Percentiles rank a stretch among this genome's conserved stretches.
phyloP scores from a whole-genome alignment of 257 asterid genomes.

The Thymus quinquecostatus region DNA sequence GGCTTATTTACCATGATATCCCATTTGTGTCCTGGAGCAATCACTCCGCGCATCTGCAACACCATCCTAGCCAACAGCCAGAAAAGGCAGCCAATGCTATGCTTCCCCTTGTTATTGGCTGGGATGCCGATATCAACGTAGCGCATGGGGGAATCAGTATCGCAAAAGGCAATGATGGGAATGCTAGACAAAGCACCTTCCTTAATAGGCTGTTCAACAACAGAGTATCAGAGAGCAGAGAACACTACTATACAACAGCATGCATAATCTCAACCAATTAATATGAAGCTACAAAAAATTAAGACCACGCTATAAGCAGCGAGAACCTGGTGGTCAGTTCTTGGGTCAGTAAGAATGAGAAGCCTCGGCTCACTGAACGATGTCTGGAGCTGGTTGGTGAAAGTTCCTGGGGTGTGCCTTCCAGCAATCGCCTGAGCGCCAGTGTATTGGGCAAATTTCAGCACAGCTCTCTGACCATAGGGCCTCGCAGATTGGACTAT shows the following conservation, averaged over 20 bases:
- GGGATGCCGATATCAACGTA: constrained; percentile 59
- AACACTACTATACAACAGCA: background rate
- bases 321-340: constrained; percentile 48
- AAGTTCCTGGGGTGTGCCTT: constrained; percentile 54
- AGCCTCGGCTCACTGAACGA: constrained; percentile 53
- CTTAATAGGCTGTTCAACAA: constrained; percentile 45
- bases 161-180: constrained; percentile 57
- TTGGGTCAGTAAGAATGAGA: constrained; percentile 47
- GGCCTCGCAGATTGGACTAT: constrained; percentile 57
- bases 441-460: constrained; percentile 54
- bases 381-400: constrained; percentile 51
- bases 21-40: constrained; percentile 54
- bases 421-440: constrained; percentile 50
- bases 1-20: constrained; percentile 47
- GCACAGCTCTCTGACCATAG: constrained; percentile 54
- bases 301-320: background rate
- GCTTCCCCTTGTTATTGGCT: constrained; percentile 60
- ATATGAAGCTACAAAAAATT: background rate
- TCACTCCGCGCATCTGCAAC: constrained; percentile 52
- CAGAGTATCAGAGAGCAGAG: background rate
- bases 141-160: constrained; percentile 58
- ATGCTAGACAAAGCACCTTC: constrained; percentile 54
- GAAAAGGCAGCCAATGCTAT: constrained; percentile 57
- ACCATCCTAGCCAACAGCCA: constrained; percentile 60
- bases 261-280: background rate